Base-by-base conservation (phyloP, 257 asterid species). In the Salvia hispanica region DNA sequence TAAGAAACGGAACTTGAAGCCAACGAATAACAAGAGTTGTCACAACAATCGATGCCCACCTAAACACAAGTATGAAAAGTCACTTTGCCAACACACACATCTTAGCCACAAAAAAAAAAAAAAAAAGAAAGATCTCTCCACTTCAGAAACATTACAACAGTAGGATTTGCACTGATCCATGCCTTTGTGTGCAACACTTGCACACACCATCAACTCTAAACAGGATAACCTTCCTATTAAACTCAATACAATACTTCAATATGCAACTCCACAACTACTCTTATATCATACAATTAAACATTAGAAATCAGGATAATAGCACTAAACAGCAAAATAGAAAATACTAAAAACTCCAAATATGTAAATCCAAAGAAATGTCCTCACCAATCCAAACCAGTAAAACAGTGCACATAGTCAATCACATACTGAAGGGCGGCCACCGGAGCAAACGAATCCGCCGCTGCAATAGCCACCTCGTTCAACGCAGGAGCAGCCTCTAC, bases 41-140 rank as follows among this genome's bases (percentile, higher is more conserved):
- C 66, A 54, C 53, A 61, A 70, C 82, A 67, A 93, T 84, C 10
- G 99, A 77, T 58, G 82, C 89, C 96, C 99, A 93, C 99, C 99
- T 93, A 82, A 79, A 75, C 57, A 80, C 66, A 78, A 70, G 34
- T 34, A 43, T 59, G 59, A 74, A 25, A 55, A 15, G 48, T 59
- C 72, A 58, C 40, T 56, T 40, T 14, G 34, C 34, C 62, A 45
- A 58, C 52, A 62, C 45, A 14, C 14, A 31, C 60, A 43, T 59
- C 54, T 67, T 62, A 70, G 45, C 46, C 53, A 54, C 25, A 70
- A 11, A 47, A 40, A 9, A 9, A 61, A 51, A 62, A 18, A 18
- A 18, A 18, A 1, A 18, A 18, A 18, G 58, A 60, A 66, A 52
- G 25, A 15, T 4, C 39, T 25, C 12, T 25, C 43, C 6, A 69